Base-by-base conservation (phyloP, 2,329 filamentous ascomycete species). In the Botryotinia convoluta region DNA sequence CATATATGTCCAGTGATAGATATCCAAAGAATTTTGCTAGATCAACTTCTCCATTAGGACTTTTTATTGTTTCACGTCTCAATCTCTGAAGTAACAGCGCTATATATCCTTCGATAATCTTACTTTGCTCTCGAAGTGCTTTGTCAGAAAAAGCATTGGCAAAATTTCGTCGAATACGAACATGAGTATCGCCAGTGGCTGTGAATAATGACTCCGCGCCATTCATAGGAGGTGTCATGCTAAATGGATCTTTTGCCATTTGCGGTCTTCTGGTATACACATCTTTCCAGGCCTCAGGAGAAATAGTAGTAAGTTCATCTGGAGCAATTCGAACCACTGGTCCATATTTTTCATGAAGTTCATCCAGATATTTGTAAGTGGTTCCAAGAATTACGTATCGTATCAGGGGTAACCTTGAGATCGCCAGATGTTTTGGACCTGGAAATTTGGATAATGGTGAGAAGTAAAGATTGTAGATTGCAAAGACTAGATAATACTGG, bases 1-100 rank as follows among this genome's bases (percentile, higher is more conserved):
- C 83, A 45, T 83, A 79, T 37, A 83, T 77, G 74, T 83, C 83
- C 75, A 83, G 82, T 8, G 82, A 79, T 8, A 78, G 62, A 73
- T 79, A 82, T 62, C 82, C 81, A 71, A 76, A 81, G 80, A 81
- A 83, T 71, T 79, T 75, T 18, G 73, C 77, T 74, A 83, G 78
- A 60, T 78, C 74, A 4, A 75, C 62, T 22, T 61, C 16, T 39
- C 64, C 54, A 70, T 20, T 22, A 45, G 35, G 16, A 48, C 37
- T 35, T 62, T 57, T 63, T 26, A 54, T 16, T 67, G 51, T 61
- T 35, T 51, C 57, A 37, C 57, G 54, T 29, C 69, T 44, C 4
- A 76, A 48, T 18, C 64, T 54, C 8, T 45, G 51, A 35, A 74
- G 65, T 18, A 75, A 22, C 6, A 75, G 54, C 32, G 73, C 64